Conservation (phyloP, 352 stramenopile genomes). For the Lagenidium giganteum region DNA sequence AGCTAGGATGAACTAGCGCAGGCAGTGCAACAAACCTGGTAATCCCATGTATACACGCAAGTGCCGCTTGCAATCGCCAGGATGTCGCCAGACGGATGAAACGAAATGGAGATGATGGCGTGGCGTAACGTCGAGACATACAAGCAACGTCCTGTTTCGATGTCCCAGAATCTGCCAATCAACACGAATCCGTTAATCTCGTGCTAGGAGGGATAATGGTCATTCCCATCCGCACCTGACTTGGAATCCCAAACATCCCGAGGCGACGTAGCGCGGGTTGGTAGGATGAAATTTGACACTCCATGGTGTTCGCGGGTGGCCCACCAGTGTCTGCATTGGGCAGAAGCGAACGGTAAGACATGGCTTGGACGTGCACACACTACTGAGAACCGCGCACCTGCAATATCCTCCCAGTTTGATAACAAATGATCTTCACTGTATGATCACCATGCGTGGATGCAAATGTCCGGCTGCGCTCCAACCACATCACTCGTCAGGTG, state of each 20-base stretch:
- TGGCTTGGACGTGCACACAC: background rate
- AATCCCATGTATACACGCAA: constrained; percentile 95
- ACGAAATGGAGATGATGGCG: constrained; percentile 96
- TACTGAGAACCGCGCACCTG: constrained; percentile 36
- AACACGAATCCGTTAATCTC: background rate
- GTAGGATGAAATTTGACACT: constrained; percentile 98
- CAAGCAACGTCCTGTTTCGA: constrained; percentile 88
- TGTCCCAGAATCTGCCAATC: constrained; percentile 80
- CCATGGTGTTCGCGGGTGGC: constrained; percentile 90
- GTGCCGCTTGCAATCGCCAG: constrained; percentile 94
- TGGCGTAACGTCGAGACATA: constrained; percentile 91
- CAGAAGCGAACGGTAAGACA: background rate
- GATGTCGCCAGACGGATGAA: constrained; percentile 93
- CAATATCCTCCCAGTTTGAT: constrained; percentile 78
- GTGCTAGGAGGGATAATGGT: background rate
- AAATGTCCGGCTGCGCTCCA: constrained; percentile 80
- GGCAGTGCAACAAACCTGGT: constrained; percentile 66
- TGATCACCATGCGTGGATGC: constrained; percentile 98
- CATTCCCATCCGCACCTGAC: constrained; percentile 69
- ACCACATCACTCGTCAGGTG: too few relatives aligned
- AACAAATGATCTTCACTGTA: constrained; percentile 97
- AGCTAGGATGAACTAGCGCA: constrained; percentile 2
- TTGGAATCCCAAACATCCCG: constrained; percentile 96
- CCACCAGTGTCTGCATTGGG: constrained; percentile 63
- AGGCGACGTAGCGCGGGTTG: constrained; percentile 92